Percentiles rank a stretch among this genome's conserved stretches.
These are phyloP conservation scores for Alternaria novae-zelandiae DNA, from an alignment of 2,329 filamentous ascomycete species.

Conservation along the genomic window DNA sequence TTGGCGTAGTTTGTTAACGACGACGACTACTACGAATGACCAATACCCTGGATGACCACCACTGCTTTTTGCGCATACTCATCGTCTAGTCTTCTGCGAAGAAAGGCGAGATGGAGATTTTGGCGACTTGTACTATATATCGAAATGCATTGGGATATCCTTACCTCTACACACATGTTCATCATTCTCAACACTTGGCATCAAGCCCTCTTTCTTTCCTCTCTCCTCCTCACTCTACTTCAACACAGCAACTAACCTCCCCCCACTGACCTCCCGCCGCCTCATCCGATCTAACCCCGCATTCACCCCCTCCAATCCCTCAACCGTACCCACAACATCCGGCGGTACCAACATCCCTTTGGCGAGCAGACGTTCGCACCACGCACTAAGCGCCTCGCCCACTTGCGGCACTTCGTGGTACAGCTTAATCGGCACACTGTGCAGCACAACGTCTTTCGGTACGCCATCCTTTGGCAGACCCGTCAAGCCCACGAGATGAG, in stretches of 20 bases:
- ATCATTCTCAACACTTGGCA: neutral
- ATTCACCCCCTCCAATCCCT: constrained; percentile 72
- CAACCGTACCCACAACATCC: constrained; percentile 68
- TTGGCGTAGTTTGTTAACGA: neutral
- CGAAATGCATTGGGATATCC: neutral
- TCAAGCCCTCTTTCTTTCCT: fast-evolving
- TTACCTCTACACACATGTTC: neutral
- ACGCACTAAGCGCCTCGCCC: constrained; percentile 67
- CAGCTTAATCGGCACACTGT: constrained; percentile 76
- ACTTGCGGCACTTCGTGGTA: constrained; percentile 72
- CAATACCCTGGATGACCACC: neutral
- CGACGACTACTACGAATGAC: neutral
- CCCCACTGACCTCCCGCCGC: constrained; percentile 70
- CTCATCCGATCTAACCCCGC: constrained; percentile 70
- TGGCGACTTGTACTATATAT: neutral
- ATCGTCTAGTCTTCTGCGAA: neutral
- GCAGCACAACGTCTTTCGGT: constrained; percentile 59
- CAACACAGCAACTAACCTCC: constrained; percentile 63
- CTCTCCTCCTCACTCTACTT: neutral
- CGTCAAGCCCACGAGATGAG: constrained; percentile 71
- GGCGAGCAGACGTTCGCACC: constrained; percentile 71
- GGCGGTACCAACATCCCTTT: constrained; percentile 63
- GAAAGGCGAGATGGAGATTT: neutral
- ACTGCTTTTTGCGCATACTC: neutral
- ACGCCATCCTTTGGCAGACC: constrained; percentile 66